phyloP scores from a whole-genome alignment of 371 early-diverging fungal genomes.

The Rhizomucor pusillus region DNA sequence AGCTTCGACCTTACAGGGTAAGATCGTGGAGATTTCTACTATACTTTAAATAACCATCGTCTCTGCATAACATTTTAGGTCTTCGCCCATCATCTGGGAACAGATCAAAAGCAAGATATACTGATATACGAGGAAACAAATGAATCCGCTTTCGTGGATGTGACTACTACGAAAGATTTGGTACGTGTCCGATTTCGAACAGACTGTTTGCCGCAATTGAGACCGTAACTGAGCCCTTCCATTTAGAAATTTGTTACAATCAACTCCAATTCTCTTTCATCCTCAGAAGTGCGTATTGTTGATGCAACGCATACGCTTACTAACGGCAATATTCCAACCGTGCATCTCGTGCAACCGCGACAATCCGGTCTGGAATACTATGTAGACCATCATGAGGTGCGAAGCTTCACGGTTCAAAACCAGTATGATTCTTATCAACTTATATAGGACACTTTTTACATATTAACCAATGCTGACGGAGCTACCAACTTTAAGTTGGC shows the following conservation, averaged over 20 bases:
- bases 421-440: neutral
- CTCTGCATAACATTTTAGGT: conserved; percentile 27
- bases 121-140: conserved; percentile 69
- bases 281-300: conserved; percentile 72
- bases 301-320: conserved; percentile 47
- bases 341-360: conserved; percentile 58
- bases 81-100: conserved; percentile 57
- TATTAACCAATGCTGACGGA: conserved; percentile 69
- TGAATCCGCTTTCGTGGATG: conserved; percentile 74
- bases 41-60: neutral
- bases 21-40: neutral
- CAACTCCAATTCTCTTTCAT: conserved; percentile 71
- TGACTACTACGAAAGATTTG: conserved; percentile 77
- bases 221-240: neutral
- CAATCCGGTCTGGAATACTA: conserved; percentile 68
- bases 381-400: conserved; percentile 81
- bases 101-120: conserved; percentile 53
- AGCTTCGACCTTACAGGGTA: conserved; percentile 70
- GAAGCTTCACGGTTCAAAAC: too few species aligned
- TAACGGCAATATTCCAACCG: conserved; percentile 19
- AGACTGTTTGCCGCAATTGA: neutral
- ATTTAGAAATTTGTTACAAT: conserved; percentile 64
- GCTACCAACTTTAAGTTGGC: conserved; percentile 65
- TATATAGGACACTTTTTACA: conserved; percentile 60
- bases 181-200: conserved; percentile 17